phyloP scores from a whole-genome alignment of 768 basidiomycete genomes.

The Mycena alexandri region DNA sequence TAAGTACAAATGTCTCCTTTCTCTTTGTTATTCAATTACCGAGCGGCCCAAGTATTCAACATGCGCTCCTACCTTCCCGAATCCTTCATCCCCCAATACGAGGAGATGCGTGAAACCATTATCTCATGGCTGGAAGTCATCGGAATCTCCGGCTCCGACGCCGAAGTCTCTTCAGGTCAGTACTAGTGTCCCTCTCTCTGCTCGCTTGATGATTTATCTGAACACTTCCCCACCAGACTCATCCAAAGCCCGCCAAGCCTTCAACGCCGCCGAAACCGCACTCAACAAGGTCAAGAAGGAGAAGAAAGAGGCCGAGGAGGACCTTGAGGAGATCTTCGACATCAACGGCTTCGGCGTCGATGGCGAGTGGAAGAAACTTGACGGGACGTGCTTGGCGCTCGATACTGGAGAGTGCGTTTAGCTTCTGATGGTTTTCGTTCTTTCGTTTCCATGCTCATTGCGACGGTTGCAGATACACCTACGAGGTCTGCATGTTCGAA shows the following conservation, averaged over 20 bases:
- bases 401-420: constrained; percentile 87
- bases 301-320: constrained; percentile 65
- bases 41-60: constrained; percentile 74
- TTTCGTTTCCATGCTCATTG: neutral
- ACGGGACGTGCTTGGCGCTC: constrained; percentile 82
- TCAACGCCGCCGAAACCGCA: constrained; percentile 72
- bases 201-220: neutral
- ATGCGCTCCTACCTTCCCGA: constrained; percentile 90
- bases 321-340: constrained; percentile 76
- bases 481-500: constrained; percentile 93
- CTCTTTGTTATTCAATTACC: neutral
- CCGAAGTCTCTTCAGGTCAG: constrained; percentile 58
- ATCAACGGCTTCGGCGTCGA: constrained; percentile 75
- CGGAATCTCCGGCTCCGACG: constrained; percentile 64
- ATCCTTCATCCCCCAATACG: constrained; percentile 77
- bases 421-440: no score
- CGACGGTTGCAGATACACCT: constrained; percentile 77
- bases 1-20: constrained; percentile 58
- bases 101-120: constrained; percentile 71
- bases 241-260: constrained; percentile 70
- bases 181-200: neutral
- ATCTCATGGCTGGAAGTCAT: constrained; percentile 73
- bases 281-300: constrained; percentile 67
- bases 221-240: constrained; percentile 56
- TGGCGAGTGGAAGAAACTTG: constrained; percentile 98